These are phyloP conservation scores for Tylopilus sp. DNA, from an alignment of 768 basidiomycete genomes.

Conservation along the genomic window DNA sequence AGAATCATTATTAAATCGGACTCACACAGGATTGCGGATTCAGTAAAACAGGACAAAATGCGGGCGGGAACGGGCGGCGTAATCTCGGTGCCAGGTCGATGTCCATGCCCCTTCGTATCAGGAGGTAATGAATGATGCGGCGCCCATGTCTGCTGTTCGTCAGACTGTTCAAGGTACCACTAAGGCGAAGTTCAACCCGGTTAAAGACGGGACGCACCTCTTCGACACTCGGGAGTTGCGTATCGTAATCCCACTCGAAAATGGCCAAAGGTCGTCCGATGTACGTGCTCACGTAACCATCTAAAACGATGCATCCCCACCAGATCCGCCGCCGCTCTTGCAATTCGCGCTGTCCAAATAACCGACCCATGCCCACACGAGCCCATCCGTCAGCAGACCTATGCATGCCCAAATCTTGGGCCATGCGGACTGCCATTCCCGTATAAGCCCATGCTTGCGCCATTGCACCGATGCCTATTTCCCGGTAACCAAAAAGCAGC, in stretches of 20 bases:
- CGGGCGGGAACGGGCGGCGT: conserved; percentile 40
- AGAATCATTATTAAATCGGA: neutral
- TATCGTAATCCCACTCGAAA: conserved; percentile 74
- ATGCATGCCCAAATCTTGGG: conserved; percentile 84
- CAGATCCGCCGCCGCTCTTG: conserved; percentile 72
- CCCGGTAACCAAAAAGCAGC: conserved; percentile 77
- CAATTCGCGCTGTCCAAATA: conserved; percentile 62
- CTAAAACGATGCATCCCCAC: conserved; percentile 77
- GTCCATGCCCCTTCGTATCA: conserved; percentile 30
- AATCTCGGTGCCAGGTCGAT: conserved; percentile 19
- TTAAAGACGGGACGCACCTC: conserved; percentile 39
- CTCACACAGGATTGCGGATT: conserved; percentile 69
- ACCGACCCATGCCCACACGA: conserved; percentile 47
- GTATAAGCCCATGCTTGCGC: conserved; percentile 82
- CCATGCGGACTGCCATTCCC: conserved; percentile 91
- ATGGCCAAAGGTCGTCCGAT: conserved; percentile 78
- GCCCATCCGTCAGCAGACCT: conserved; percentile 78
- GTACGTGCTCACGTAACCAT: conserved; percentile 76
- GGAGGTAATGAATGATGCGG: conserved; percentile 37
- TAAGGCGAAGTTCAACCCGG: neutral
- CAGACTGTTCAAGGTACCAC: conserved; percentile 39
- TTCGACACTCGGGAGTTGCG: conserved; percentile 55
- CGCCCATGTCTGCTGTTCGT: conserved; percentile 58
- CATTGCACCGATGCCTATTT: conserved; percentile 88
- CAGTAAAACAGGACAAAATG: conserved; percentile 73